Percentiles rank a stretch among this genome's conserved stretches.
These are phyloP conservation scores for Ogataea parapolymorpha DNA, from an alignment of 805 yeast species.

Conservation along the genomic window DNA sequence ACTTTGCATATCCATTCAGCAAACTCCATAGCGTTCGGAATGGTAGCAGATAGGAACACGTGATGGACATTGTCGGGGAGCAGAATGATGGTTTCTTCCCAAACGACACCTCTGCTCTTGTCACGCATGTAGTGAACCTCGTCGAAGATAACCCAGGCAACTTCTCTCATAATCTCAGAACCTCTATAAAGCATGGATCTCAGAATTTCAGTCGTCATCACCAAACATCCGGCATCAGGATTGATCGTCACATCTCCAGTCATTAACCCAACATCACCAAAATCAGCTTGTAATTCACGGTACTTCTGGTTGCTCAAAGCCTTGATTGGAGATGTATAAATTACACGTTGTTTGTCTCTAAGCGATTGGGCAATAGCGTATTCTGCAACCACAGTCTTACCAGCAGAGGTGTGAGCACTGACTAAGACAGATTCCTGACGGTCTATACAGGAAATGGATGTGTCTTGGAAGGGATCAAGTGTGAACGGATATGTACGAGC, in stretches of 20 bases:
- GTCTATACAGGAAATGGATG: slow-evolving; percentile 94
- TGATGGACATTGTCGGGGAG: slow-evolving; percentile 95
- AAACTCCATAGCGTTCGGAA: slow-evolving; percentile 97
- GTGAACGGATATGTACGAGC: slow-evolving; percentile 92
- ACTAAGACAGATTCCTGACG: slow-evolving; percentile 92
- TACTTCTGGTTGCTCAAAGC: slow-evolving; percentile 93
- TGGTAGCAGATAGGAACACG: slow-evolving; percentile 92
- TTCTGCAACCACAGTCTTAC: slow-evolving; percentile 96
- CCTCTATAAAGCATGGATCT: slow-evolving; percentile 97
- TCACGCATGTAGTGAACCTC: slow-evolving; percentile 99
- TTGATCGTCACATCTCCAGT: slow-evolving; percentile 99
- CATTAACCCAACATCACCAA: slow-evolving; percentile 97
- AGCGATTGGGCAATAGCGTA: slow-evolving; percentile 96
- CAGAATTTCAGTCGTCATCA: slow-evolving; percentile 98
- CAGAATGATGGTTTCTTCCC: slow-evolving; percentile 98
- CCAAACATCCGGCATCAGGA: slow-evolving; percentile 97
- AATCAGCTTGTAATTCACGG: slow-evolving; percentile 86
- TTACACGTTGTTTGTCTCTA: slow-evolving; percentile 87
- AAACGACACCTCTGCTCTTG: slow-evolving; percentile 96
- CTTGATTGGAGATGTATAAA: slow-evolving; percentile 92
- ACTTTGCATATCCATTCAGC: slow-evolving; percentile 98
- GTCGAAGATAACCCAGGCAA: slow-evolving; percentile 97
- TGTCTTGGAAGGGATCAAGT: slow-evolving; percentile 96
- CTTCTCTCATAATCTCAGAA: slow-evolving; percentile 97
- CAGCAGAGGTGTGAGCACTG: slow-evolving; percentile 97